These are phyloP conservation scores for Purpureocillium lavendulum DNA, from an alignment of 2,329 filamentous ascomycete genomes.

Conservation along the genomic window DNA sequence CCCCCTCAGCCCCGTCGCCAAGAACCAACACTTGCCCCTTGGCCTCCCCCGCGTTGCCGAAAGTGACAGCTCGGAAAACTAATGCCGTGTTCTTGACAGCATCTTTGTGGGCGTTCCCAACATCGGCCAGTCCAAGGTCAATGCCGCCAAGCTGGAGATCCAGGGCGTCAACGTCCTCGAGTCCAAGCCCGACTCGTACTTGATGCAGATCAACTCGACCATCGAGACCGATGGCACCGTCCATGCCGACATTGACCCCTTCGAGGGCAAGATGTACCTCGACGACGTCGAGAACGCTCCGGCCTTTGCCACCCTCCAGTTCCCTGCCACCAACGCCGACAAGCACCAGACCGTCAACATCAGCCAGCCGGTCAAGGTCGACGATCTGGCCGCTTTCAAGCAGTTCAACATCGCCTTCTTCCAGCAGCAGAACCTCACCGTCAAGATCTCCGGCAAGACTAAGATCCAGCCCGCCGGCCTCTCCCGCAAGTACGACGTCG, in stretches of 20 bases:
- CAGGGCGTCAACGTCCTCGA: slow-evolving; percentile 41
- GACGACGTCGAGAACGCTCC: slow-evolving; percentile 36
- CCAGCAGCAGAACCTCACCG: slow-evolving; percentile 37
- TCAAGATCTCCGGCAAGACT: slow-evolving; percentile 45
- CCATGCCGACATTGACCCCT: slow-evolving; percentile 41
- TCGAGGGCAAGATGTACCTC: slow-evolving; percentile 47
- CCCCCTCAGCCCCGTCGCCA: too few relatives aligned
- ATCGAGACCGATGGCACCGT: slow-evolving; percentile 43
- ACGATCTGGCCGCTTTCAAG: slow-evolving; percentile 39
- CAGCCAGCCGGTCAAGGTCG: slow-evolving; percentile 37
- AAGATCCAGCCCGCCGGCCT: slow-evolving; percentile 42
- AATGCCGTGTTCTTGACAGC: slow-evolving; percentile 22
- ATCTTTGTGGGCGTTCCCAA: slow-evolving; percentile 48
- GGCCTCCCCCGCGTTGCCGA: too few relatives aligned
- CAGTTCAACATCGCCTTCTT: slow-evolving; percentile 48
- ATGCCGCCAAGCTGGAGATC: slow-evolving; percentile 43
- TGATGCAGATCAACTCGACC: slow-evolving; percentile 47
- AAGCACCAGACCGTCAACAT: slow-evolving; percentile 43
- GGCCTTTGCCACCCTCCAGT: slow-evolving; percentile 41
- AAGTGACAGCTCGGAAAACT: not conserved
- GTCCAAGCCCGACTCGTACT: slow-evolving; percentile 34
- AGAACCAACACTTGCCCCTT: too few relatives aligned
- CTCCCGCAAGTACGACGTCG: slow-evolving; percentile 36
- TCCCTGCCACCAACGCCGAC: slow-evolving; percentile 42
- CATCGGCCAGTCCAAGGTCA: slow-evolving; percentile 47